Conservation (phyloP, 208 protist species). For the Sergeia podlipaevii region DNA sequence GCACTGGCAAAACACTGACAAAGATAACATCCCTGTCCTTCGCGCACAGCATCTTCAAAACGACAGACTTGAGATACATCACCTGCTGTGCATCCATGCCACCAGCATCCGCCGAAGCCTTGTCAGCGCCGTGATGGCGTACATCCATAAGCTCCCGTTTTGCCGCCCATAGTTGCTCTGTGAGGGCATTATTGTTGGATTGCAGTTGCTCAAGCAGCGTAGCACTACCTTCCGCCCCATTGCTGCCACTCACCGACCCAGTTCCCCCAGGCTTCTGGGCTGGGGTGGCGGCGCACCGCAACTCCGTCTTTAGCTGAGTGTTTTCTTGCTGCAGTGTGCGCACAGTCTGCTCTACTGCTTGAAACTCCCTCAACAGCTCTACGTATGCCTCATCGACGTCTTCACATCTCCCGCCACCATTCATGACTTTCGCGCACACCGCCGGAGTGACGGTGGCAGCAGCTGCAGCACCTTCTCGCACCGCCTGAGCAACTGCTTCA, state of each 20-base stretch:
- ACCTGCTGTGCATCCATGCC: conserved; percentile 52
- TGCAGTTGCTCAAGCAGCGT: neutral
- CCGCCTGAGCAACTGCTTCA: conserved; percentile 15
- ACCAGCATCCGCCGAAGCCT: neutral
- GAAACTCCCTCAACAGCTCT: conserved; percentile 49
- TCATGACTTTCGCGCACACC: neutral
- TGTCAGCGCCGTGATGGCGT: conserved; percentile 11
- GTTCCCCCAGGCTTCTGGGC: neutral
- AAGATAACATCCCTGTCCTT: conserved; percentile 35
- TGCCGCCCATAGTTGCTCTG: conserved; percentile 32
- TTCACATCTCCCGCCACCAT: neutral
- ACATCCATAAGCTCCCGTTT: conserved; percentile 35
- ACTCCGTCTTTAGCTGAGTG: conserved; percentile 4
- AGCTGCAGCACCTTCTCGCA: conserved; percentile 9
- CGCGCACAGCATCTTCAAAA: conserved; percentile 73
- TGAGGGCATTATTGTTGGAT: conserved; percentile 14
- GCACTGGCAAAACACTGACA: conserved; percentile 67
- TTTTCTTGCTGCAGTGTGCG: conserved; percentile 15
- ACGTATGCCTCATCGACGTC: conserved; percentile 40
- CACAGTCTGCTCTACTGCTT: conserved; percentile 36
- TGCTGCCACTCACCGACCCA: neutral
- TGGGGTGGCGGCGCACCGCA: neutral
- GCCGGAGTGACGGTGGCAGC: neutral
- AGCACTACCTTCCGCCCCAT: neutral
- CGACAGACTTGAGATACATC: conserved; percentile 60